These are phyloP conservation scores for Solanum hybrid DNA, from an alignment of 305 asterid genomes.

Conservation along the genomic window DNA sequence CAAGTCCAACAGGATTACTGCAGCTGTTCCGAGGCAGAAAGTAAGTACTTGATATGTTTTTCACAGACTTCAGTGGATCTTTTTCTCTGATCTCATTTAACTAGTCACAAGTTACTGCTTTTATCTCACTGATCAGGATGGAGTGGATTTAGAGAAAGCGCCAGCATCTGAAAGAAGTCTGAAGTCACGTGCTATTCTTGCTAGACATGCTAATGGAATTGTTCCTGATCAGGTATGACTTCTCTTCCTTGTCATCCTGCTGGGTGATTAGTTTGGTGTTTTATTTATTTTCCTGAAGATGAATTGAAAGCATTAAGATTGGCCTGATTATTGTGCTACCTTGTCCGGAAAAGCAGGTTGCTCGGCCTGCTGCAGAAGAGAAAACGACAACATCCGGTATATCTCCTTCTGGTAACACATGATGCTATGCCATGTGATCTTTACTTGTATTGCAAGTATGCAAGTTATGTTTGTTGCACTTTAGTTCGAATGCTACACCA, in stretches of 20 bases:
- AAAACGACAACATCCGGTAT: conserved; percentile 63
- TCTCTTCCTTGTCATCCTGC: neutral
- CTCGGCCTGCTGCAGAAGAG: conserved; percentile 48
- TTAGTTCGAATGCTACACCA: neutral
- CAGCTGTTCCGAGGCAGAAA: conserved; percentile 50
- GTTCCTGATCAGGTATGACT: conserved; percentile 69
- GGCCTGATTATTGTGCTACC: neutral
- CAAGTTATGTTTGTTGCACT: neutral
- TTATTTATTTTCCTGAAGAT: neutral
- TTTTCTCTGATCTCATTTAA: neutral
- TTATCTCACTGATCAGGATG: conserved; percentile 43
- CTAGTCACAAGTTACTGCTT: conserved; percentile 1
- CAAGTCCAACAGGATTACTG: conserved; percentile 47
- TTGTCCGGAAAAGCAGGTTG: conserved; percentile 30
- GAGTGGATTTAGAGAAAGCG: conserved; percentile 53
- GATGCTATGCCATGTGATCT: neutral
- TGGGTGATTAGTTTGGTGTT: neutral
- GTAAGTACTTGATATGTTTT: conserved; percentile 22
- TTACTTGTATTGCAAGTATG: neutral
- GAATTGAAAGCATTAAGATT: neutral
- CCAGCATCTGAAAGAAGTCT: conserved; percentile 50
- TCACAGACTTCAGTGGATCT: neutral
- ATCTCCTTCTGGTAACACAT: neutral
- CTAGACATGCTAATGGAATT: conserved; percentile 73
- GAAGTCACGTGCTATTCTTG: conserved; percentile 57